Evolutionary conservation across 345 rosid genomes (phyloP), one percentile per base, ranked within the genome.

Genomic region (Citropsis articulata): DNA sequence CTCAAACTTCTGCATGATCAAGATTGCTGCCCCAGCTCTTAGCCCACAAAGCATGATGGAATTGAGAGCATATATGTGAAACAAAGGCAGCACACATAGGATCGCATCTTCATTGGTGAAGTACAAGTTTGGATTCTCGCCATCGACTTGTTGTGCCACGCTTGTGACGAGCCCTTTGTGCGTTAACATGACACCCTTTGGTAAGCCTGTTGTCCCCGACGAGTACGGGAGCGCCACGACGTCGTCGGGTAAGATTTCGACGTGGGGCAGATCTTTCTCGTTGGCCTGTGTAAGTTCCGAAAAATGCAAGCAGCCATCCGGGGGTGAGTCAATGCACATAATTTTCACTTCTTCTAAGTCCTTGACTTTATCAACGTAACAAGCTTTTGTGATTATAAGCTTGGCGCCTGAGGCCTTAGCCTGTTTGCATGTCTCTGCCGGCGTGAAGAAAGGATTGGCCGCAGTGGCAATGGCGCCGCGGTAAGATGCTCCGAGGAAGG

Each of bases 161-260:
- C 95, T 92, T 0, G 98, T 94, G 55, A 96, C 84, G 0, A 91
- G 85, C 0, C 97, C 91, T 73, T 86, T 89, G 85, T 96, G 99
- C 0, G 94, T 96, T 36, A 96, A 71, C 98, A 96, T 92, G 68
- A 96, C 99, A 4, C 99, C 99, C 79, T 96, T 96, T 0, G 99
- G 99, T 7, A 96, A 56, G 9, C 98, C 99, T 2, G 98, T 96
- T 2, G 99, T 96, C 0, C 99, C 99, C 2, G 99, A 96, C 4
- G 99, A 96, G 73, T 91, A 96, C 1, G 97, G 99, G 0, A 96
- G 88, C 8, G 97, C 98, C 75, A 92, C 94, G 5, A 91, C 94
- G 50, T 96, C 97, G 35, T 96, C 88, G 0, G 95, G 78, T 3
- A 72, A 71, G 69, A 96, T 84, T 14, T 87, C 73, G 9, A 83